Base-by-base conservation (phyloP, 306 rosid genomes). In the Cucurbita ficifolia region DNA sequence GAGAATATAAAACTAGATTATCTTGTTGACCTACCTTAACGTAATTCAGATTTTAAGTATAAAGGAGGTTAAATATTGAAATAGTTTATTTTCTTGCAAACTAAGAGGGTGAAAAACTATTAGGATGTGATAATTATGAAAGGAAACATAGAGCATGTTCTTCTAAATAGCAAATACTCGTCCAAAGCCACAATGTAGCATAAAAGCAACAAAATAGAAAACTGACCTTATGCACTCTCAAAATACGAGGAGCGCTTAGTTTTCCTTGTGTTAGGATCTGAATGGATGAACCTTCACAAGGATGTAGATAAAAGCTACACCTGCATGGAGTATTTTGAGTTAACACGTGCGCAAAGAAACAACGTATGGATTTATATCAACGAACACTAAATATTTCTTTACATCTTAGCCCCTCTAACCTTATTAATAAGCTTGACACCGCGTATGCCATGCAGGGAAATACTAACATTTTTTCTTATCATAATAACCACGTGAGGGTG, bases 241-340 rank as follows among this genome's bases (percentile, higher is more conserved):
- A 84, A 75, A 94, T 94, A 59, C 99, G 96, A 53, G 99, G 99
- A 68, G 97, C 99, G 75, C 99, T 94, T 62, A 94, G 81, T 81
- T 94, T 94, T 75, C 99, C 99, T 85, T 94, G 99, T 11, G 99
- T 89, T 77, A 94, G 87, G 80, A 89, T 88, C 88, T 89, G 99
- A 73, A 84, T 79, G 35, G 91, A 72, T 68, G 99, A 89, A 77
- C 96, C 99, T 87, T 94, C 99, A 50, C 88, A 91, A 70, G 99
- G 89, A 73, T 91, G 99, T 80, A 94, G 89, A 83, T 85, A 94
- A 86, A 94, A 94, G 80, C 99, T 94, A 84, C 97, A 94, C 76
- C 99, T 94, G 92, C 73, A 67, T 74, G 33, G 55, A 68, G 56
- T 45, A 49, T 8, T 24, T 13, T 24, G 12, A 22, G 21, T 68